Evolutionary conservation across 2,329 filamentous ascomycete genomes (phyloP).

Genomic region (Davidsoniella neocaledoniae): DNA sequence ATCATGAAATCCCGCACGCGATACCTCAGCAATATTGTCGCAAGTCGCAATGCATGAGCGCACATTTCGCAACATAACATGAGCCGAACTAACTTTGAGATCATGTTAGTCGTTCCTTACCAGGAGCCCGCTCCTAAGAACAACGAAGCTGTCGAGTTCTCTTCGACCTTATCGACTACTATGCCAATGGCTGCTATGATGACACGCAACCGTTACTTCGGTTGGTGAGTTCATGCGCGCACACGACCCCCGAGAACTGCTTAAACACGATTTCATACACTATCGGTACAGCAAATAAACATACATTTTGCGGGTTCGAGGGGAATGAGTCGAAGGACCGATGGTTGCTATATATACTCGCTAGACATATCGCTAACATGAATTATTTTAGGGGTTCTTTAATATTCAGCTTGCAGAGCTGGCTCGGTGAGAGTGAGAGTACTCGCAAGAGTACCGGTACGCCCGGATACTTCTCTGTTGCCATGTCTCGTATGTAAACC

Average conservation of each 20-base stretch:
- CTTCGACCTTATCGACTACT: slow-evolving; percentile 55
- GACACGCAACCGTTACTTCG: slow-evolving; percentile 68
- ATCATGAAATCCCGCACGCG: slow-evolving; percentile 8
- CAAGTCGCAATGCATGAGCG: too few species aligned
- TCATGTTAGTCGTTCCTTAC: slow-evolving; percentile 63
- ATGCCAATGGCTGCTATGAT: slow-evolving; percentile 95
- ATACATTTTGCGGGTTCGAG: too few species aligned
- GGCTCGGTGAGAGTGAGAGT: slow-evolving; percentile 59
- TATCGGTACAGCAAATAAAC: neutral
- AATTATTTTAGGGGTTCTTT: slow-evolving; percentile 43
- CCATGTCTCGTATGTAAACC: slow-evolving; percentile 53
- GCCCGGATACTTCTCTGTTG: slow-evolving; percentile 53
- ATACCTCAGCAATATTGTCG: too few species aligned
- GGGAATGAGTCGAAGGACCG: too few species aligned
- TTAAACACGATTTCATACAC: neutral
- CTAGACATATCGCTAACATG: neutral
- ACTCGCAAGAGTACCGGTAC: slow-evolving; percentile 47
- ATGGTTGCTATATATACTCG: neutral
- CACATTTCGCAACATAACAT: too few species aligned
- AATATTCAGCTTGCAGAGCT: slow-evolving; percentile 57
- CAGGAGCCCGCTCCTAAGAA: slow-evolving; percentile 51
- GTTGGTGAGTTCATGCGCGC: slow-evolving; percentile 32
- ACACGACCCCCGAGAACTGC: neutral
- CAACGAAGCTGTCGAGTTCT: slow-evolving; percentile 49
- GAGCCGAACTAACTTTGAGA: neutral